Percentiles rank a stretch among this genome's conserved stretches.
Evolutionary conservation across 2,329 filamentous ascomycete genomes (phyloP).

Genomic region (Claviceps sp.): DNA sequence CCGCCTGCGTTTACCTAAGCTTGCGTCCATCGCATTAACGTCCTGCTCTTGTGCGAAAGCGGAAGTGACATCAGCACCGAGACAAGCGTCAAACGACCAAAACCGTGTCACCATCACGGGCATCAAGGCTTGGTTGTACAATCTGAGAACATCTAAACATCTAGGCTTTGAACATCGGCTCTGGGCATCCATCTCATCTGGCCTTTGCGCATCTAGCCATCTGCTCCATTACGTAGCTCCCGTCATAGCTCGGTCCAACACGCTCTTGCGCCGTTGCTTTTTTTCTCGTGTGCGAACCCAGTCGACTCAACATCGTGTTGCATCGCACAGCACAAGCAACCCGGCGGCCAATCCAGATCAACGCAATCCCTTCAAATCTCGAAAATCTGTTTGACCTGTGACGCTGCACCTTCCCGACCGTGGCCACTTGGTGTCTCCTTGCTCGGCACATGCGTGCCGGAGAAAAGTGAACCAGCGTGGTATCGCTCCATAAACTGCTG

Average conservation of each 20-base stretch:
- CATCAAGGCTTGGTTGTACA: neutral
- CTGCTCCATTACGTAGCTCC: neutral
- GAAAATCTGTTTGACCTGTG: neutral
- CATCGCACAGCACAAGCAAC: conserved; percentile 2
- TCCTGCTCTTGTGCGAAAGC: neutral
- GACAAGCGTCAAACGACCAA: neutral
- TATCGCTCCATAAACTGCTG: conserved; percentile 3
- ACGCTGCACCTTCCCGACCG: conserved; percentile 6
- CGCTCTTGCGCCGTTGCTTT: neutral
- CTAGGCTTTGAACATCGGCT: neutral
- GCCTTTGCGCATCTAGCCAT: neutral
- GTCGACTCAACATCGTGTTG: neutral
- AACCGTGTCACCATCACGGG: no score
- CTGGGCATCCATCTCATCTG: no score
- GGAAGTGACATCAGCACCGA: conserved; percentile 1
- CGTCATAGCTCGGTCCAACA: neutral
- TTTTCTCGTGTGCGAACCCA: conserved; percentile 2
- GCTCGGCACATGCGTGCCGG: conserved; percentile 7
- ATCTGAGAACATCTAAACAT: neutral
- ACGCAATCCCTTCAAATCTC: neutral
- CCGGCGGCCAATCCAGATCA: conserved; percentile 1
- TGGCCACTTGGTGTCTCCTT: conserved; percentile 4
- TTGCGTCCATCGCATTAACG: neutral
- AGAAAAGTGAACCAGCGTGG: conserved; percentile 2
- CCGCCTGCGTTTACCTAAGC: neutral